phyloP scores from a whole-genome alignment of 805 yeast genomes.

The Yarrowia keelungensis region DNA sequence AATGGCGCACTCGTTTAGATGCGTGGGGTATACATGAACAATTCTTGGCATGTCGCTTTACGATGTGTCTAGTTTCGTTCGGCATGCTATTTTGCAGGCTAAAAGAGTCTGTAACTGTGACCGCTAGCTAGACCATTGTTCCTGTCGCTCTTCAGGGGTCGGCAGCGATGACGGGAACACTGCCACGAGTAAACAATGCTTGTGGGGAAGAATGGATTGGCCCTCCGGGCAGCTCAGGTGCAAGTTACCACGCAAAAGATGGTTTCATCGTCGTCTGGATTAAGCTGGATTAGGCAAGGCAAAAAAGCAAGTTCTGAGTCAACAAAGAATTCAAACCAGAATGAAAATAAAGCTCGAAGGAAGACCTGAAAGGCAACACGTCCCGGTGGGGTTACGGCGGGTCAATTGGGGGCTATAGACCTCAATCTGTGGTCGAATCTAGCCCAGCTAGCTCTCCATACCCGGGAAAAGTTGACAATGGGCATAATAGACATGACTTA shows the following conservation, averaged over 20 bases:
- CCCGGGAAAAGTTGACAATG: neutral
- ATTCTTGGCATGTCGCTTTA: neutral
- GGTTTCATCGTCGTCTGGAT: constrained; percentile 30
- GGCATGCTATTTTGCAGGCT: neutral
- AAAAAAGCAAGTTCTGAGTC: constrained; percentile 4
- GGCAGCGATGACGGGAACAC: constrained; percentile 18
- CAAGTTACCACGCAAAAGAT: constrained; percentile 25
- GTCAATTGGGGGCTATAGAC: neutral
- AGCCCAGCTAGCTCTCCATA: neutral
- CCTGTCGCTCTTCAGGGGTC: constrained; percentile 25
- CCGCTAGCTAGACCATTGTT: constrained; percentile 3
- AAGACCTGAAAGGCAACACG: constrained; percentile 21
- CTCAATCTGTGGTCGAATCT: neutral
- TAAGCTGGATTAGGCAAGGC: constrained; percentile 20
- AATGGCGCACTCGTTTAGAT: neutral
- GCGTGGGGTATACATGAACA: neutral
- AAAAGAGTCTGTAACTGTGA: constrained; percentile 6
- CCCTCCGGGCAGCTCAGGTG: constrained; percentile 26
- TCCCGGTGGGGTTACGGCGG: neutral
- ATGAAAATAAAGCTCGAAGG: constrained; percentile 6
- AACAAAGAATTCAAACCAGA: constrained; percentile 16
- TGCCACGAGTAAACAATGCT: constrained; percentile 28
- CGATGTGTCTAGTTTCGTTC: neutral
- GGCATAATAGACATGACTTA: too few species aligned
- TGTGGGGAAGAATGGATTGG: constrained; percentile 33